These are phyloP conservation scores for Tulasnella sp. DNA, from an alignment of 768 basidiomycete species.

Conservation along the genomic window DNA sequence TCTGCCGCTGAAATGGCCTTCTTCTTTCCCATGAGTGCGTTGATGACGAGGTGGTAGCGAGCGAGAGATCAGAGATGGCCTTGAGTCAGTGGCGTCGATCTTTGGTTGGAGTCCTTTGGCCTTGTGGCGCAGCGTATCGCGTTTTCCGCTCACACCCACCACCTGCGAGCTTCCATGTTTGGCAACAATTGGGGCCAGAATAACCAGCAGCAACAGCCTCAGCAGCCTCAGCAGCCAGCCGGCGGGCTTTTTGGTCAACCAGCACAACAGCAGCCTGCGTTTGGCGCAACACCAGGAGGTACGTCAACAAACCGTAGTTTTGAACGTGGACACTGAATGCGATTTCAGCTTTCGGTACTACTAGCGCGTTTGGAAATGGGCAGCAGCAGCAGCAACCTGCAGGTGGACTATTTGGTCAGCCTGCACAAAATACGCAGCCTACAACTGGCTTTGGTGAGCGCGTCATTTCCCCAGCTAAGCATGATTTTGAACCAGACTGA, in stretches of 20 bases:
- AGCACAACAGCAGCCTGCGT: conserved; percentile 11
- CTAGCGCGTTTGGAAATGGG: conserved; percentile 43
- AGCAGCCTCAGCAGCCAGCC: conserved; percentile 34
- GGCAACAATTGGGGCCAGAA: conserved; percentile 26
- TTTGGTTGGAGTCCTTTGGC: too few species aligned
- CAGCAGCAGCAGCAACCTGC: conserved; percentile 29
- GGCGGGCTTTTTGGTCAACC: conserved; percentile 55
- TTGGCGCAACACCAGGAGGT: background rate
- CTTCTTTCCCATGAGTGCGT: conserved; percentile 56
- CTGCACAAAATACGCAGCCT: conserved; percentile 23
- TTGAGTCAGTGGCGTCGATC: too few species aligned
- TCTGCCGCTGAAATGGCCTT: conserved; percentile 29
- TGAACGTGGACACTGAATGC: background rate
- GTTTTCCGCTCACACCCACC: background rate
- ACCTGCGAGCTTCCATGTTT: conserved; percentile 22
- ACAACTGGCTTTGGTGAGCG: conserved; percentile 18
- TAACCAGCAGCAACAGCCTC: conserved; percentile 46
- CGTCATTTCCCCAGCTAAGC: background rate
- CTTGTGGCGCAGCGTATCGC: too few species aligned
- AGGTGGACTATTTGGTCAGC: conserved; percentile 51
- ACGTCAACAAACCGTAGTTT: background rate
- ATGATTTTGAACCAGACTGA: conserved; percentile 11
- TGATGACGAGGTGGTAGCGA: too few species aligned
- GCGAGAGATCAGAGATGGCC: too few species aligned
- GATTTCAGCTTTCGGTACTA: conserved; percentile 53